phyloP scores from a whole-genome alignment of 225 moss, liverwort and hornwort species.

The Climacium dendroides region DNA sequence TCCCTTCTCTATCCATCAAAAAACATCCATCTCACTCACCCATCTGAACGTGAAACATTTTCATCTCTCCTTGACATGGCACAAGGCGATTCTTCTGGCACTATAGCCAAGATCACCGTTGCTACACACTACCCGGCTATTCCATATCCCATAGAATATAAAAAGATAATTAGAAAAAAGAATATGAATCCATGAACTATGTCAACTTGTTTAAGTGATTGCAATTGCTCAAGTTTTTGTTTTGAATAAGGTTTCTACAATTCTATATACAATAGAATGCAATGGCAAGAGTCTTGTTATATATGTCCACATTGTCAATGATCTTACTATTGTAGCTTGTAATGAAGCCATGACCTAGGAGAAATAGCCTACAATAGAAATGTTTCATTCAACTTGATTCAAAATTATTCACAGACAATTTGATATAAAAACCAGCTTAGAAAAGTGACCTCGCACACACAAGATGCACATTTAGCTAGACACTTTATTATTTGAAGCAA shows the following conservation, averaged over 20 bases:
- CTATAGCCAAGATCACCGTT: too few species aligned
- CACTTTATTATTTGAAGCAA: not conserved
- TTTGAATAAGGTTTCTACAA: not conserved
- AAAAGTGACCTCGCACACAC: not conserved
- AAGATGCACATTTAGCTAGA: not conserved
- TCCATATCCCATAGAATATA: too few species aligned
- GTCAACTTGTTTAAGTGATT: not conserved
- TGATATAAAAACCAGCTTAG: not conserved
- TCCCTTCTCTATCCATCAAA: too few species aligned
- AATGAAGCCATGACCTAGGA: not conserved
- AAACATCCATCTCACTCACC: too few species aligned
- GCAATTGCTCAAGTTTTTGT: too few species aligned
- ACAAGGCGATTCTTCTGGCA: too few species aligned
- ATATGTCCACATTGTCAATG: not conserved
- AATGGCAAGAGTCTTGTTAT: not conserved
- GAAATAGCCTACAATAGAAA: not conserved
- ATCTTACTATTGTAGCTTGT: not conserved
- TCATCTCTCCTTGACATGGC: too few species aligned
- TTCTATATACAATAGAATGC: not conserved
- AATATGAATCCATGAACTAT: not conserved
- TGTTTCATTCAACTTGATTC: not conserved
- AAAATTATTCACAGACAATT: not conserved
- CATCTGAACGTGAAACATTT: too few species aligned
- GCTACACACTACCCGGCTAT: too few species aligned
- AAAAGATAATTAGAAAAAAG: not conserved